Conservation (phyloP, 305 asterid genomes). For the Ilex paraguariensis region DNA sequence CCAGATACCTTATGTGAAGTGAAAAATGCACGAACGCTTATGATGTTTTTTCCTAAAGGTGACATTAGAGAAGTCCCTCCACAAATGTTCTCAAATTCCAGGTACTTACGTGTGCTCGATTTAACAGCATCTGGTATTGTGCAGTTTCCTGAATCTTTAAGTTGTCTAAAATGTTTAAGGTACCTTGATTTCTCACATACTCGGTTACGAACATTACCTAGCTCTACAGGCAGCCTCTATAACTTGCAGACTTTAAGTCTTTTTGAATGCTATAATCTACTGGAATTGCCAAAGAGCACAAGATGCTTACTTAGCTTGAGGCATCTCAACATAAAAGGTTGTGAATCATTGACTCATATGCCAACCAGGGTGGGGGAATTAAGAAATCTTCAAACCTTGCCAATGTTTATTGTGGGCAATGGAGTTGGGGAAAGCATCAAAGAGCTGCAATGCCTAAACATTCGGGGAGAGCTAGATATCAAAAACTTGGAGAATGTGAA, state of each 20-base stretch:
- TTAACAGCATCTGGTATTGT: not conserved
- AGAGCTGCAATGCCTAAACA: constrained; percentile 11
- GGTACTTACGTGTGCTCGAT: not conserved
- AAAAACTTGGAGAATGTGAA: constrained; percentile 18
- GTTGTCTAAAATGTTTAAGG: not conserved
- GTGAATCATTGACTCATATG: not conserved
- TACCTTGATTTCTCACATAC: not conserved
- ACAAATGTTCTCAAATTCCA: not conserved
- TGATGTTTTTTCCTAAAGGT: no score
- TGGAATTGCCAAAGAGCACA: not conserved
- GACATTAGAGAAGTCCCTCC: no score
- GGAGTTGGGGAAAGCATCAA: not conserved
- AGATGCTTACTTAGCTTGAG: not conserved
- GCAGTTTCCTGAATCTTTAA: no score
- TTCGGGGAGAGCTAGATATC: constrained; percentile 21
- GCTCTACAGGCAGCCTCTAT: not conserved
- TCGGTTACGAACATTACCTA: not conserved
- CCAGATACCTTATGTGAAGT: no score
- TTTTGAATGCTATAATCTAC: not conserved
- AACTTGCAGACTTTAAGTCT: not conserved
- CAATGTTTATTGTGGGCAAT: constrained; percentile 17
- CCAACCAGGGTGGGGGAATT: not conserved
- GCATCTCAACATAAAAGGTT: not conserved
- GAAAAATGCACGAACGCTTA: no score
- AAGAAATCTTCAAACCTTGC: constrained; percentile 13